Evolutionary conservation across 345 rosid species (phyloP).

Genomic region (Citrus cavaleriei): DNA sequence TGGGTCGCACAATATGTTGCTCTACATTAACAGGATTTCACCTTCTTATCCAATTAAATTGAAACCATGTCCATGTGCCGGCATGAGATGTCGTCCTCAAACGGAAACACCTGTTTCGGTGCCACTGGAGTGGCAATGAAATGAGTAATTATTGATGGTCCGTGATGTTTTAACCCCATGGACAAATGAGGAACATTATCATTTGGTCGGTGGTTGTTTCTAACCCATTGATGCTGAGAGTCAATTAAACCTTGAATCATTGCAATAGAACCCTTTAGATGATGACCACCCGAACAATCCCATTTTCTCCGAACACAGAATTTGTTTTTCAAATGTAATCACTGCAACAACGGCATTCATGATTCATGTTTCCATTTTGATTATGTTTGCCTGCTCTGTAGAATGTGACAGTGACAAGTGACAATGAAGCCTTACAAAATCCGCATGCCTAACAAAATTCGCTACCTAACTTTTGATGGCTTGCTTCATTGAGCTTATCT

Average conservation of each 20-base stretch:
- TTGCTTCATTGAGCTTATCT: constrained; percentile 12
- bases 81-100: not conserved
- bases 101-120: not conserved
- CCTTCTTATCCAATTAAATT: too few species aligned
- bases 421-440: constrained; percentile 6
- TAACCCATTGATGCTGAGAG: not conserved
- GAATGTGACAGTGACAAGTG: not conserved
- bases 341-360: not conserved
- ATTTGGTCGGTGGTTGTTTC: constrained; percentile 19
- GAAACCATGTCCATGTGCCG: not conserved
- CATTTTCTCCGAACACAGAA: not conserved
- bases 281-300: not conserved
- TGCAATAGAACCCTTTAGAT: not conserved
- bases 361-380: not conserved
- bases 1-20: not conserved
- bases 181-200: not conserved
- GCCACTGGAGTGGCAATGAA: not conserved
- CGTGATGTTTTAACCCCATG: not conserved
- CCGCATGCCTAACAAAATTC: constrained; percentile 19
- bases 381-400: not conserved
- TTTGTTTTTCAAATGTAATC: not conserved
- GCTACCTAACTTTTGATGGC: constrained; percentile 16
- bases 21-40: too few species aligned
- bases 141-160: not conserved
- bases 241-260: constrained; percentile 12